Evolutionary conservation across 192 early-diverging fungal genomes (phyloP), one percentile per base, ranked within the genome.

Genomic region (Chytriomyces hyalinus): DNA sequence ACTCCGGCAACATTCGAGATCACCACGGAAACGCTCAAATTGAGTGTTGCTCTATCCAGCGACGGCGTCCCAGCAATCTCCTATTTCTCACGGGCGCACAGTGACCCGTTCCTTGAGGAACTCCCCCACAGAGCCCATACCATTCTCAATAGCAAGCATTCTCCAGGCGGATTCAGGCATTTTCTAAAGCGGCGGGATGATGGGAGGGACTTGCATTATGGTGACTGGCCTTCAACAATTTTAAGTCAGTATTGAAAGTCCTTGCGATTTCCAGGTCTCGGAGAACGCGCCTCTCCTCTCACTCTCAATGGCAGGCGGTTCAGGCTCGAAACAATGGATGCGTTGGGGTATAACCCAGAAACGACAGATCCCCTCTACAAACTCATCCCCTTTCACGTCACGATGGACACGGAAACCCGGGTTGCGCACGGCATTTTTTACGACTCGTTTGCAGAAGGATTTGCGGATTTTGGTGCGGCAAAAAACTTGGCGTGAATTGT

Each of bases 311-410:
- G 80, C 11, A 71, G 87, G 9, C 48, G 82, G 3, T 88, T 88
- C 79, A n/a, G 85, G 47, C 74, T 90, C 7, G 84, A 85, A 50
- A 78, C 83, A 13, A 53, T 86, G 66, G 90, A 91, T 72, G 77
- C 87, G 50, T 76, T 90, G 76, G 90, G 90, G 5, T 91, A 91
- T 68, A 83, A 91, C 65, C 76, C 89, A 10, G 76, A 82, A 43
- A 60, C 53, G 0, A 82, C 84, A 7, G 90, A 90, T 79, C 90
- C 90, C 17, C 68, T 91, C 1, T 91, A 91, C 83, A 91, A 91
- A 65, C 82, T 85, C 68, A 77, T 82, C 22, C 89, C 90, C 0
- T 91, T 87, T 65, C 83, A 87, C 71, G 71, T 90, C 64, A 79
- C 72, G 0, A 69, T 90, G 0, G 80, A 81, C 49, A 67, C 67